Percentiles rank a stretch among this genome's conserved stretches.
Conservation (phyloP, 345 rosid genomes). For the Raphanus raphanistrum region DNA sequence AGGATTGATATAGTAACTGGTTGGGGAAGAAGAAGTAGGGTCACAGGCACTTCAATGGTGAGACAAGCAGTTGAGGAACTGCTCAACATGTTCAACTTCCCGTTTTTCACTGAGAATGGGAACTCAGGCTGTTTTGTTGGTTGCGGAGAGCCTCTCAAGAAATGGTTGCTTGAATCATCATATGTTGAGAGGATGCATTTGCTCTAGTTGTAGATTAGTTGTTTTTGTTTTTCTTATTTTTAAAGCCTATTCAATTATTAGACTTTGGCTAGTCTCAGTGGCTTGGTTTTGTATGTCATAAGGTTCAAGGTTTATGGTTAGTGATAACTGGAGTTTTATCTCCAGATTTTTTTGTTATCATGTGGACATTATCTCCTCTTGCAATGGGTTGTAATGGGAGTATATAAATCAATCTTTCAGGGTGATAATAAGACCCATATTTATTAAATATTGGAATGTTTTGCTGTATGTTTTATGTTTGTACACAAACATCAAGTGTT, state of each 20-base stretch:
- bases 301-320: slow-evolving; percentile 20
- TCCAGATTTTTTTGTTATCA: slow-evolving; percentile 30
- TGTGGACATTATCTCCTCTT: slow-evolving; percentile 17
- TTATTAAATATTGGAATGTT: slow-evolving; percentile 11
- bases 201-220: slow-evolving; percentile 44
- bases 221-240: not conserved
- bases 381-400: slow-evolving; percentile 20
- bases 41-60: slow-evolving; percentile 84
- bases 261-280: not conserved
- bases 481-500: not conserved
- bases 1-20: slow-evolving; percentile 94
- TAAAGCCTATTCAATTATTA: slow-evolving; percentile 2
- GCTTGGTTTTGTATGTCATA: slow-evolving; percentile 26
- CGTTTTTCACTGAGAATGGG: slow-evolving; percentile 80
- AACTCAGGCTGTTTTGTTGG: slow-evolving; percentile 93
- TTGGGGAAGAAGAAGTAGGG: slow-evolving; percentile 93
- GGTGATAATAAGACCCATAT: slow-evolving; percentile 22
- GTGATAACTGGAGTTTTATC: slow-evolving; percentile 12
- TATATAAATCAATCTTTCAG: slow-evolving; percentile 23
- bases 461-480: slow-evolving; percentile 30
- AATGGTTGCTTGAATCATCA: slow-evolving; percentile 81
- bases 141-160: slow-evolving; percentile 73
- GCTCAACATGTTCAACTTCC: slow-evolving; percentile 75
- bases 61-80: slow-evolving; percentile 82
- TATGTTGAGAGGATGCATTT: slow-evolving; percentile 94